Conservation (phyloP, 805 yeast genomes). For the Candida montana region DNA sequence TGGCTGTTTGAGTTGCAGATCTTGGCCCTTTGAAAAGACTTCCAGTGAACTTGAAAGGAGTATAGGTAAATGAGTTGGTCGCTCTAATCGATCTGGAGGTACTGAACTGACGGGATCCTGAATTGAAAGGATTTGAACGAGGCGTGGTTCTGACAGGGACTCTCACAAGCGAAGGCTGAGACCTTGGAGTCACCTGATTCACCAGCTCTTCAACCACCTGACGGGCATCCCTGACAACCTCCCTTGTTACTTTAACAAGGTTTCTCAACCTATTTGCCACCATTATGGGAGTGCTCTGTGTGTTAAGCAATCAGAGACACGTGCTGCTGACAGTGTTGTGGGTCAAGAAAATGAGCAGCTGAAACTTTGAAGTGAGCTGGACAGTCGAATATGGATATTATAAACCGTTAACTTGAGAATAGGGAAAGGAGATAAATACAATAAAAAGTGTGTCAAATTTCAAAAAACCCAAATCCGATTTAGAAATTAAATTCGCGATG, state of each 20-base stretch:
- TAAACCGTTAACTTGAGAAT: too few relatives aligned
- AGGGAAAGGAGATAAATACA: too few relatives aligned
- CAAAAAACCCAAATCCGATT: too few relatives aligned
- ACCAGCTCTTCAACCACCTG: conserved; percentile 43
- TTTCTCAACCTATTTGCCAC: conserved; percentile 35
- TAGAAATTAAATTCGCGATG: too few relatives aligned
- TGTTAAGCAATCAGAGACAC: not conserved
- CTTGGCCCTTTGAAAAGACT: conserved; percentile 2
- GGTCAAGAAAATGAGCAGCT: not conserved
- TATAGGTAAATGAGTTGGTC: conserved; percentile 2
- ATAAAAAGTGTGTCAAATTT: not conserved
- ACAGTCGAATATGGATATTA: too few relatives aligned
- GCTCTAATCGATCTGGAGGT: conserved; percentile 12
- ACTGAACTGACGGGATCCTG: conserved; percentile 19
- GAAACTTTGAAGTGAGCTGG: not conserved
- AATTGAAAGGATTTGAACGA: conserved; percentile 13
- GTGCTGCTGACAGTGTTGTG: not conserved
- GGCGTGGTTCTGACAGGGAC: conserved; percentile 33
- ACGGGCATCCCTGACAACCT: conserved; percentile 41
- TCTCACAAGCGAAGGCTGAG: conserved; percentile 31
- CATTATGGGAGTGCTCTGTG: conserved; percentile 17
- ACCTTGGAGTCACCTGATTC: conserved; percentile 26
- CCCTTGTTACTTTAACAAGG: conserved; percentile 40
- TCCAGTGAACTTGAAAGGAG: conserved; percentile 9
- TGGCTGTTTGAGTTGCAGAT: conserved; percentile 1